These are phyloP conservation scores for Dittrichia graveolens DNA, from an alignment of 129 eudicot species.

Conservation along the genomic window DNA sequence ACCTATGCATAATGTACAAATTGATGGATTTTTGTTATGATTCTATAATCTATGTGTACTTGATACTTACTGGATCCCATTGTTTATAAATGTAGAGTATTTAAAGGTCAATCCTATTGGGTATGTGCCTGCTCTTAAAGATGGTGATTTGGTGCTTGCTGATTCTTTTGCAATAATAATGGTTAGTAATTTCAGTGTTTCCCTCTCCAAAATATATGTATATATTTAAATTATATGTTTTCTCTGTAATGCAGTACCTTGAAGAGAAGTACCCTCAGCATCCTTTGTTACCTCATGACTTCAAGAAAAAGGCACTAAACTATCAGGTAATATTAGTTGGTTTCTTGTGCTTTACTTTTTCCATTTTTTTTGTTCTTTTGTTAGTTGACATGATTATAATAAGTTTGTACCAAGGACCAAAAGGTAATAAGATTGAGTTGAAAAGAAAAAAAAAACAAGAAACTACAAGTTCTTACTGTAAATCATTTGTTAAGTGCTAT, in stretches of 20 bases:
- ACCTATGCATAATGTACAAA: no score
- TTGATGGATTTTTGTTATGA: neutral
- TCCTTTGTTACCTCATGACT: constrained; percentile 64
- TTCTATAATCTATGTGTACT: neutral
- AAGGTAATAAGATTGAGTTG: no score
- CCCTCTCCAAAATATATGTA: neutral
- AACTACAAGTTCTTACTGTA: no score
- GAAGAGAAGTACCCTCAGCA: constrained; percentile 77
- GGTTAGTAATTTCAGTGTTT: constrained; percentile 43
- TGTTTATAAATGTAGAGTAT: constrained; percentile 46
- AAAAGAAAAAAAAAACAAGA: no score
- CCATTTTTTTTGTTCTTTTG: no score
- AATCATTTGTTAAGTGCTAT: no score
- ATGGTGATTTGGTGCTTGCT: constrained; percentile 55
- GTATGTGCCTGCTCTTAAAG: constrained; percentile 65
- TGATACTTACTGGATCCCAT: neutral
- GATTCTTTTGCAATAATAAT: constrained; percentile 76
- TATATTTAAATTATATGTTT: neutral
- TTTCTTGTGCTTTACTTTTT: neutral
- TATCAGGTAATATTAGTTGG: constrained; percentile 52
- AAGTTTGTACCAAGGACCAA: no score
- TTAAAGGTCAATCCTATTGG: constrained; percentile 77
- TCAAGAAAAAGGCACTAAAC: constrained; percentile 54
- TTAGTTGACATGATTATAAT: no score
- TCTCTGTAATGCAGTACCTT: constrained; percentile 49